phyloP scores from a whole-genome alignment of 1,284 basidiomycete genomes.

The Coriolopsis trogii region DNA sequence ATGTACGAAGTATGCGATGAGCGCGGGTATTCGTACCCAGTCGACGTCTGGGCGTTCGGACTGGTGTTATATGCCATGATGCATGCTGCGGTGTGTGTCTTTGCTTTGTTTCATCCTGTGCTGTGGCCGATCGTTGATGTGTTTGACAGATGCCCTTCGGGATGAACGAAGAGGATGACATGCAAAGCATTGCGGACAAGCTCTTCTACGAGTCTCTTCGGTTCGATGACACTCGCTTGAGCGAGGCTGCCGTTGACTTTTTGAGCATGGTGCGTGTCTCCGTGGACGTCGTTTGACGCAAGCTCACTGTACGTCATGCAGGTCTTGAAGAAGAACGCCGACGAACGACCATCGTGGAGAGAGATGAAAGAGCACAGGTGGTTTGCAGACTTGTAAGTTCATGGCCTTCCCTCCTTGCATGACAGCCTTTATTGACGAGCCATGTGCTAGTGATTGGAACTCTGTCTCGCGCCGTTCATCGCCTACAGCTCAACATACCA shows the following conservation, averaged over 20 bases:
- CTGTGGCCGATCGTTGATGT: not conserved
- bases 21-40: constrained; percentile 47
- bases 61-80: constrained; percentile 62
- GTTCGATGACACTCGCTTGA: constrained; percentile 2
- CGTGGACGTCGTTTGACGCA: too few relatives aligned
- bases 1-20: constrained; percentile 38
- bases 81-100: constrained; percentile 38
- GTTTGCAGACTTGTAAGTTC: constrained; percentile 24
- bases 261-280: not conserved
- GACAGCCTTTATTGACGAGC: too few relatives aligned
- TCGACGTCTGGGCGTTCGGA: constrained; percentile 45
- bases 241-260: not conserved
- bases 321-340: constrained; percentile 29
- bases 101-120: not conserved
- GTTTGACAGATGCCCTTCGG: constrained; percentile 23
- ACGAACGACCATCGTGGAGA: constrained; percentile 19
- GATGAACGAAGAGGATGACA: not conserved
- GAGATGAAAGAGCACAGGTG: constrained; percentile 27
- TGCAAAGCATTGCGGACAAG: constrained; percentile 6
- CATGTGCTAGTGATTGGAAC: not conserved
- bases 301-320: not conserved
- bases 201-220: not conserved
- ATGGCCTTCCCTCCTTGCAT: not conserved
- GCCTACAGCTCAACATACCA: too few relatives aligned
- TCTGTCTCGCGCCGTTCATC: too few relatives aligned